Percentiles rank a stretch among this genome's conserved stretches.
Evolutionary conservation across 495 filamentous ascomycete species (phyloP).

Genomic region (Bacidia rubella): DNA sequence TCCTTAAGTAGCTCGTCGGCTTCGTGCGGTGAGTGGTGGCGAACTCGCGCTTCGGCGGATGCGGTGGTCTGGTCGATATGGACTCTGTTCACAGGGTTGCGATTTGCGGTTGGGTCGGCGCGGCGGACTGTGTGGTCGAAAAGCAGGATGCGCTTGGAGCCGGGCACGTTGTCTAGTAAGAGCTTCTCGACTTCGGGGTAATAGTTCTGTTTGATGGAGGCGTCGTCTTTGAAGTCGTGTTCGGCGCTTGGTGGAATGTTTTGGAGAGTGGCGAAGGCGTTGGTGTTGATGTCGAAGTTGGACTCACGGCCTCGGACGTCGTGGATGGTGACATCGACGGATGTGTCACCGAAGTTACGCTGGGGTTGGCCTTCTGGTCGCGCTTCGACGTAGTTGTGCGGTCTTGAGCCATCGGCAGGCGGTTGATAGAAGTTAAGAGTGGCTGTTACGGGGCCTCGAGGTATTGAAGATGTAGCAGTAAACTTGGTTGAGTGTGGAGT

Average conservation of each 20-base stretch:
- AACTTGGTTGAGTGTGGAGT: constrained; percentile 4
- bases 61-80: constrained; percentile 73
- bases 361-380: constrained; percentile 46
- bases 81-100: constrained; percentile 53
- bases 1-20: constrained; percentile 43
- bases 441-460: constrained; percentile 52
- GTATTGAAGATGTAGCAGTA: constrained; percentile 26
- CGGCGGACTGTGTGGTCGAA: constrained; percentile 90
- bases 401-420: constrained; percentile 47
- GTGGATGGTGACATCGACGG: constrained; percentile 36
- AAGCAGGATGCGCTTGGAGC: constrained; percentile 47
- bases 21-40: constrained; percentile 43
- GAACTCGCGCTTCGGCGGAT: constrained; percentile 52
- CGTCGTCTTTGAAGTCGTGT: constrained; percentile 48
- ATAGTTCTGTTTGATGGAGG: constrained; percentile 50
- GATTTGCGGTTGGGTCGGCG: constrained; percentile 32
- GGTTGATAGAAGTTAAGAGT: constrained; percentile 54
- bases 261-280: constrained; percentile 53
- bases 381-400: constrained; percentile 57
- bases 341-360: constrained; percentile 42
- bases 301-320: constrained; percentile 56
- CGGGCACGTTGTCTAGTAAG: constrained; percentile 46
- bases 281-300: constrained; percentile 51
- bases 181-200: constrained; percentile 70
- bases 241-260: constrained; percentile 34